Evolutionary conservation across 2,329 filamentous ascomycete genomes (phyloP).

Genomic region (Hypomyces perniciosus): DNA sequence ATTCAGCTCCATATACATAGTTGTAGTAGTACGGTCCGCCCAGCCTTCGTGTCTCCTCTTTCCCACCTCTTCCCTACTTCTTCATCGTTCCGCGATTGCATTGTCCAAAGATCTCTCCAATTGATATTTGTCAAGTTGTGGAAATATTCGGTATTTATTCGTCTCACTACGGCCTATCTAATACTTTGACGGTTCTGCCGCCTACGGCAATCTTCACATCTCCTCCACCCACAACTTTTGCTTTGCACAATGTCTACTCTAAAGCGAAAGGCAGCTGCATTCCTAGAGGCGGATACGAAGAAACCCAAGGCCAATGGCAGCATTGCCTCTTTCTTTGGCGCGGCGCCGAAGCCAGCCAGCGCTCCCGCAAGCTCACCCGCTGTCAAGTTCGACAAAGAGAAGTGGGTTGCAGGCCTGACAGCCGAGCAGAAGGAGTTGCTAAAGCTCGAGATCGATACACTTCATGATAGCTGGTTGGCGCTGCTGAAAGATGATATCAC

Average conservation of each 20-base stretch:
- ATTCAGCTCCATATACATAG: background rate
- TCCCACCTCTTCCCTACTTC: conserved; percentile 12
- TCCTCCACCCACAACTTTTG: background rate
- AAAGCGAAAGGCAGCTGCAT: conserved; percentile 60
- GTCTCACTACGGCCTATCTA: conserved; percentile 9
- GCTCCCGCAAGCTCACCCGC: conserved; percentile 27
- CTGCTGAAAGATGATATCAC: conserved; percentile 82
- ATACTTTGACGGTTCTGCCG: conserved; percentile 2
- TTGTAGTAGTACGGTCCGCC: background rate
- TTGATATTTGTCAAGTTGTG: background rate
- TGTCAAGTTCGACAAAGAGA: conserved; percentile 75
- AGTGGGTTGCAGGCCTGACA: conserved; percentile 77
- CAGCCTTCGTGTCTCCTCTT: background rate
- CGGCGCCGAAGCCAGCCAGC: conserved; percentile 48
- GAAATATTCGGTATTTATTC: background rate
- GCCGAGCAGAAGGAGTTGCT: conserved; percentile 77
- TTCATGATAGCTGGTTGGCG: conserved; percentile 87
- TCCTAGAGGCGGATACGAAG: conserved; percentile 48
- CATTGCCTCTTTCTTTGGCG: conserved; percentile 85
- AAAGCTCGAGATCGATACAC: conserved; percentile 82
- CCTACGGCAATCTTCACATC: conserved; percentile 17
- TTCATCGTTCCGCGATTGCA: conserved; percentile 14
- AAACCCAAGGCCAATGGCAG: conserved; percentile 68
- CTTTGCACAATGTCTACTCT: conserved; percentile 43
- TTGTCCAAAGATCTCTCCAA: background rate